Evolutionary conservation across 768 basidiomycete species (phyloP), one percentile per base, ranked within the genome.

Genomic region (Boletus pseudopeckii): DNA sequence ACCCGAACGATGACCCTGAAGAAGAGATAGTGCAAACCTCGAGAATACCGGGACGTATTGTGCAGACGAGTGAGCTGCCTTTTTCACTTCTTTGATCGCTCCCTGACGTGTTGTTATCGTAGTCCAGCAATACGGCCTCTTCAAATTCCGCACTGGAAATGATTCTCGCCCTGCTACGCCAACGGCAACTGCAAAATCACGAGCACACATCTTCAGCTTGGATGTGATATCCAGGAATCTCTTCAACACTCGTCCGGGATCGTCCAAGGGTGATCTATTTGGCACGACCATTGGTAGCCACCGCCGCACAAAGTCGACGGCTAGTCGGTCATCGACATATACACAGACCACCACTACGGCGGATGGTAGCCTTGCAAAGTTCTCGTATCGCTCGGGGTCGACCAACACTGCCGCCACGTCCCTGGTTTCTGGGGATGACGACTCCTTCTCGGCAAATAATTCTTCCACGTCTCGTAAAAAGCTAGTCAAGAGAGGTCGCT

Each of bases 141-240:
- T 94, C 74, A 86, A 90, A 65, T 94, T 95, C 71, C 80, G 80
- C 28, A 92, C 92, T 0, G 85, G 85, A 32, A 82, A 80, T 49
- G 85, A 75, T 40, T 86, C 94, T 22, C 72, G 80, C n/a, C 94
- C 95, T 6, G 81, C 86, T 2, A 98, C 94, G 0, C 95, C 94
- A 4, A 90, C 90, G 0, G 80, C 84, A 1, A 82, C 78, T 43
- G 81, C 85, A n/a, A 85, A 88, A 37, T 77, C 81, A 17, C 76
- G 82, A 57, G 89, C 85, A 2, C 84, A 88, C n/a, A 90, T 92
- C 47, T 92, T 96, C 65, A 85, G 90, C 33, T 77, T 98, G 48
- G 94, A 98, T 64, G 88, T 84, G 18, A 87, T 98, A 60, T 93
- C 92, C 18, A 82, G 92, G 41, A 94, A 92, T 69, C 78, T 98